Conservation (phyloP, 106 monocot genomes). For the Platanthera zijinensis region DNA sequence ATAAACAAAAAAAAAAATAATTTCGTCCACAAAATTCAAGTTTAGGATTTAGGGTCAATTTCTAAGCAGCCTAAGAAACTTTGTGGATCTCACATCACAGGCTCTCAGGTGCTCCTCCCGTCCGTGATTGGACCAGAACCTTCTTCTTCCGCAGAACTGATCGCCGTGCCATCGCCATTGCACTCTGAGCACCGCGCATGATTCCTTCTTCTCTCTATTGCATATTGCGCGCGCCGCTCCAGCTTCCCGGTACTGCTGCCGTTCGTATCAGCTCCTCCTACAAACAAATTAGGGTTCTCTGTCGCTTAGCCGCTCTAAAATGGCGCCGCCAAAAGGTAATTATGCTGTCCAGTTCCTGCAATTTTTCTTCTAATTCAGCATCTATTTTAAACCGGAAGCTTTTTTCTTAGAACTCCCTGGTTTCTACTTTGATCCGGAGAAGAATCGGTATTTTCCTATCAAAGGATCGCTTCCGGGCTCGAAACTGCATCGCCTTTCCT, state of each 20-base stretch:
- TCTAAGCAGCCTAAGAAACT: too few species aligned
- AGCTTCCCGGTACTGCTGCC: background rate
- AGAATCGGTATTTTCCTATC: constrained; percentile 81
- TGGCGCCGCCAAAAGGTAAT: constrained; percentile 18
- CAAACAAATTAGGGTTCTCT: constrained; percentile 7
- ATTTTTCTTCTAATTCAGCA: background rate
- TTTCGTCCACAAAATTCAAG: too few species aligned
- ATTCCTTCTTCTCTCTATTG: background rate
- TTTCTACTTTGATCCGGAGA: constrained; percentile 67
- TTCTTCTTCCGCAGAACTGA: too few species aligned
- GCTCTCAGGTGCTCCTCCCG: too few species aligned
- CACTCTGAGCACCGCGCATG: background rate
- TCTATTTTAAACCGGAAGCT: constrained; percentile 2
- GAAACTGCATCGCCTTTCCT: constrained; percentile 16
- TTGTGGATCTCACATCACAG: too few species aligned
- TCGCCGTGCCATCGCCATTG: too few species aligned
- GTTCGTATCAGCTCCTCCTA: background rate
- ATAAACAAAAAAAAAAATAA: too few species aligned
- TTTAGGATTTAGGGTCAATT: too few species aligned
- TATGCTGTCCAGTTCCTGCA: background rate
- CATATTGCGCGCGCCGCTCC: background rate
- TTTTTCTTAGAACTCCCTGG: constrained; percentile 59
- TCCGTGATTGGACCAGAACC: too few species aligned
- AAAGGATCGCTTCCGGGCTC: constrained; percentile 67
- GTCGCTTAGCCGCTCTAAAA: background rate